These are phyloP conservation scores for Rhynchospora pubera DNA, from an alignment of 176 grass and related monocot species.

Conservation along the genomic window DNA sequence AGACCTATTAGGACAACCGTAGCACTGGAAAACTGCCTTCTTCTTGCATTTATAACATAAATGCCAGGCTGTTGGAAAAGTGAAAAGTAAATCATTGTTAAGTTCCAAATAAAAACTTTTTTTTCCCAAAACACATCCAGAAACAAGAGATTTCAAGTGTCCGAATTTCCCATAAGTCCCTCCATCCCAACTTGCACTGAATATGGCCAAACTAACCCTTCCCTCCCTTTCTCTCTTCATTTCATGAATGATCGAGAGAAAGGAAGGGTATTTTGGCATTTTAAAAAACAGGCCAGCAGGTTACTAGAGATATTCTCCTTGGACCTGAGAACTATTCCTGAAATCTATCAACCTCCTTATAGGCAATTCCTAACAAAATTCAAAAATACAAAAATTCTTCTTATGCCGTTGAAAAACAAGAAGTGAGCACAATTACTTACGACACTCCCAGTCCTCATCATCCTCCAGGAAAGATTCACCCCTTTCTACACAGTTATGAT, in stretches of 20 bases:
- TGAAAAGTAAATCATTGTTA: neutral
- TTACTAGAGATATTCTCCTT: neutral
- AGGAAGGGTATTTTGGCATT: neutral
- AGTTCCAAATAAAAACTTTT: constrained; percentile 5
- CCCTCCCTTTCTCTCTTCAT: constrained; percentile 1
- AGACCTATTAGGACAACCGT: constrained; percentile 60
- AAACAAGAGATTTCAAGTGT: neutral
- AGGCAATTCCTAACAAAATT: neutral
- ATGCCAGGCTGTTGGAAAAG: constrained; percentile 58
- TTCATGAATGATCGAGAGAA: neutral
- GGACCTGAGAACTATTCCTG: neutral
- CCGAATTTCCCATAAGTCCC: constrained; percentile 7
- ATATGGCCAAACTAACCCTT: constrained; percentile 12
- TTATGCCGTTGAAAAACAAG: constrained; percentile 1
- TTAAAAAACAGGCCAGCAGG: neutral
- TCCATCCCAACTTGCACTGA: neutral
- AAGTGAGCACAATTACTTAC: constrained; percentile 33
- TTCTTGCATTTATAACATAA: constrained; percentile 49
- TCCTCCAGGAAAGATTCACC: constrained; percentile 30
- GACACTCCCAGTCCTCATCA: constrained; percentile 39
- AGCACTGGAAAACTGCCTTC: constrained; percentile 47
- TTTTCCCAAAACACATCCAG: neutral
- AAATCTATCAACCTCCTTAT: neutral
- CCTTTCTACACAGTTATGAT: constrained; percentile 40
- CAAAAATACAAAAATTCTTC: neutral